Evolutionary conservation across 768 basidiomycete species (phyloP), one percentile per base, ranked within the genome.

Genomic region (Leccinum subgranulosum): DNA sequence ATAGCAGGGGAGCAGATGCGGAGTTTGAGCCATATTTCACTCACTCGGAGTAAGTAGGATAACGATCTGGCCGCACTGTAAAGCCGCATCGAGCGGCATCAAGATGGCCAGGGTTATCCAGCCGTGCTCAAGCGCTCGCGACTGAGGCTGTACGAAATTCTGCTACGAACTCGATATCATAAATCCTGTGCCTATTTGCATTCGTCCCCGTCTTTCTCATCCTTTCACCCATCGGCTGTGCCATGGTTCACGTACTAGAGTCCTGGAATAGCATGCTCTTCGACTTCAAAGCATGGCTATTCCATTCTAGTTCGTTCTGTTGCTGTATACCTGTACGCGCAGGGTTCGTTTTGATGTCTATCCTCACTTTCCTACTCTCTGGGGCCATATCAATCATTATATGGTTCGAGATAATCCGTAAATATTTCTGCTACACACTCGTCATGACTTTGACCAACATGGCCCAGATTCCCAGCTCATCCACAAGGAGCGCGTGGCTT

Each of bases 351-450:
- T 62, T 80, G 46, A 79, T 84, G 76, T 77, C 84, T 28, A 56
- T 79, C 3, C 68, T 87, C 8, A 80, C 80, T 1, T 78, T 85
- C 54, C 60, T 86, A 19, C 71, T 86, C 29, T 75, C 84, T 8
- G 85, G 81, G 2, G 57, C 80, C 17, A 72, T 87, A 31, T 76
- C 83, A 3, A 68, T 82, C 60, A 65, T 82, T 34, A 64, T 85
- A 25, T 88, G 85, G 86, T 85, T 82, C 66, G 83, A 87, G 66
- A 69, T 87, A 17, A 75, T 74, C 23, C 77, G 87, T 87, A 58
- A 57, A 85, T 77, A 17, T 49, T 48, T 14, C 39, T 19, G 10
- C 29, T 41, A 9, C 3, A 14, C 17, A 23, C 10, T 15, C 2
- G 6, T n/a, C 49, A 2, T 7, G 52, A 45, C n/a, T 51, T 27